These are phyloP conservation scores for Paraglomus brasilianum DNA, from an alignment of 192 early-diverging fungal species.

Conservation along the genomic window DNA sequence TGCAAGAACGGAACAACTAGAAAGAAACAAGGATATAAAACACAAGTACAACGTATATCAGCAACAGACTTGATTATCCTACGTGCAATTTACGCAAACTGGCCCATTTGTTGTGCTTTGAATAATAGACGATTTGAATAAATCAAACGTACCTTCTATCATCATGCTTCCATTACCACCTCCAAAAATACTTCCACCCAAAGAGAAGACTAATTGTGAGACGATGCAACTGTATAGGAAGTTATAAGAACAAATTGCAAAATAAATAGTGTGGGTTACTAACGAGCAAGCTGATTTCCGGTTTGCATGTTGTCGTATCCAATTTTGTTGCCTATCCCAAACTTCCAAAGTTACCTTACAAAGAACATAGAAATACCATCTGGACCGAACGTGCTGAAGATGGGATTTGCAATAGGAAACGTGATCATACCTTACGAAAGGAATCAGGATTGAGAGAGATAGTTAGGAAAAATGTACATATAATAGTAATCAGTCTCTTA, in stretches of 20 bases:
- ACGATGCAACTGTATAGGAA: constrained; percentile 48
- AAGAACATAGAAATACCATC: constrained; percentile 96
- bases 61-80: too few species aligned
- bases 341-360: constrained; percentile 55
- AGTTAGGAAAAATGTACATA: neutral
- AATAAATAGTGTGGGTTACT: constrained; percentile 19
- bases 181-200: constrained; percentile 87
- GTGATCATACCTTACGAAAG: constrained; percentile 67
- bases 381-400: constrained; percentile 69
- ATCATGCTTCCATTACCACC: constrained; percentile 93
- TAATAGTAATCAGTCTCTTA: neutral
- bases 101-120: neutral
- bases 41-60: too few species aligned
- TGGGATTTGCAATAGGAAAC: constrained; percentile 78
- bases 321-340: neutral
- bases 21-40: constrained; percentile 9
- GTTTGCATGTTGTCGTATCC: too few species aligned
- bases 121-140: neutral
- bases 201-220: constrained; percentile 68
- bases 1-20: constrained; percentile 86
- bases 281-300: neutral
- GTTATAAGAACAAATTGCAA: constrained; percentile 8
- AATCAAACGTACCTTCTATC: constrained; percentile 42
- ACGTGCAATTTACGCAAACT: too few species aligned
- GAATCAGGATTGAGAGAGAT: neutral